Evolutionary conservation across 2,329 filamentous ascomycete species (phyloP).

Genomic region (Phialophora verrucosa): DNA sequence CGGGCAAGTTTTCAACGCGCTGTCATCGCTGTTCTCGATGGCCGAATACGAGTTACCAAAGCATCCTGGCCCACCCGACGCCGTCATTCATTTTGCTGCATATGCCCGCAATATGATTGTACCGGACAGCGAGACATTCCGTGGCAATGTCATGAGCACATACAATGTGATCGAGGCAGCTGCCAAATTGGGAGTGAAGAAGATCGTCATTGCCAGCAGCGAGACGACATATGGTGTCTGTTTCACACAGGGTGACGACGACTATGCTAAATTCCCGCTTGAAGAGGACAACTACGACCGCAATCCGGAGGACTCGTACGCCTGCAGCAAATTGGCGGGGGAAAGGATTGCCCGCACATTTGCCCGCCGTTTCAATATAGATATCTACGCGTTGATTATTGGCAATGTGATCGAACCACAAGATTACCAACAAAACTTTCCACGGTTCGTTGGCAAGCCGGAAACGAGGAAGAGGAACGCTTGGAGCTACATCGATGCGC

Average conservation of each 20-base stretch:
- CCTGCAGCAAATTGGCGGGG: constrained; percentile 64
- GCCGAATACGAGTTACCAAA: constrained; percentile 54
- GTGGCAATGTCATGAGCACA: constrained; percentile 60
- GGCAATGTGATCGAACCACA: constrained; percentile 67
- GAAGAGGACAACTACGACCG: constrained; percentile 62
- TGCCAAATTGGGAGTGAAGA: constrained; percentile 65
- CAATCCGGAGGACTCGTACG: constrained; percentile 67
- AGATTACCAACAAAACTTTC: constrained; percentile 63
- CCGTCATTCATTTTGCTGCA: constrained; percentile 67
- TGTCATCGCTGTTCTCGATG: constrained; percentile 63
- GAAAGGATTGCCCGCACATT: constrained; percentile 65
- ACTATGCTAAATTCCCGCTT: constrained; percentile 64
- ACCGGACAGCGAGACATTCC: constrained; percentile 65
- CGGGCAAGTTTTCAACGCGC: constrained; percentile 62
- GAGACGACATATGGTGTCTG: constrained; percentile 68
- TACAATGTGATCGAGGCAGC: constrained; percentile 70
- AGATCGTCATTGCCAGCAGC: constrained; percentile 65
- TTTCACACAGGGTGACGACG: constrained; percentile 63
- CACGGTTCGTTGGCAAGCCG: constrained; percentile 57
- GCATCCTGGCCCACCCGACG: constrained; percentile 57
- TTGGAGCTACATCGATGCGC: constrained; percentile 68
- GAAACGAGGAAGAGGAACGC: constrained; percentile 61
- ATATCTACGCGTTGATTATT: constrained; percentile 67
- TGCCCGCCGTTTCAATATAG: constrained; percentile 59
- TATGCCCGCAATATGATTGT: constrained; percentile 66